These are phyloP conservation scores for Allomyces macrogynus DNA, from an alignment of 192 early-diverging fungal genomes.

Conservation along the genomic window DNA sequence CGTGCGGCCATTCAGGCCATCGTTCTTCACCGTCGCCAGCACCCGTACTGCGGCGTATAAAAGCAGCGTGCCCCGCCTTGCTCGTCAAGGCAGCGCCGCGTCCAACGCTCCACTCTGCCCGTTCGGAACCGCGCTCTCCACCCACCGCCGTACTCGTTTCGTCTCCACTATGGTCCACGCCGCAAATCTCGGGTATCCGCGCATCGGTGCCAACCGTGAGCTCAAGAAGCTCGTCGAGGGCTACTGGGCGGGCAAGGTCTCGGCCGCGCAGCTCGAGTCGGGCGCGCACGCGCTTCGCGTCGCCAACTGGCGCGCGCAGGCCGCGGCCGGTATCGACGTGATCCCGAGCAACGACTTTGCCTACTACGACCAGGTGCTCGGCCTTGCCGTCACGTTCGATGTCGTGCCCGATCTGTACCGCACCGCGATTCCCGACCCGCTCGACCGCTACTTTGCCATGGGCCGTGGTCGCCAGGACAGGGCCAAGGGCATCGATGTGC, in stretches of 20 bases:
- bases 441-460: constrained; percentile 92
- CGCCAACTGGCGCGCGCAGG: constrained; percentile 57
- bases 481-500: constrained; percentile 60
- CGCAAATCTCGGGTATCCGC: constrained; percentile 62
- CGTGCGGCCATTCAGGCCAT: too few relatives aligned
- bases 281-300: constrained; percentile 47
- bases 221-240: constrained; percentile 87
- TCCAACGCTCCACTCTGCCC: too few relatives aligned
- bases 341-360: constrained; percentile 91
- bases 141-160: too few relatives aligned
- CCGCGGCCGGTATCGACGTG: constrained; percentile 49
- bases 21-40: too few relatives aligned
- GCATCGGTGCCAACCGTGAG: constrained; percentile 85
- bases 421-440: constrained; percentile 33
- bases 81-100: too few relatives aligned
- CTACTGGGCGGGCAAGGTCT: constrained; percentile 79
- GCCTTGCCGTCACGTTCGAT: constrained; percentile 36
- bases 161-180: constrained; percentile 11
- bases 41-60: too few relatives aligned
- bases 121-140: too few relatives aligned
- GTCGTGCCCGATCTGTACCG: constrained; percentile 49
- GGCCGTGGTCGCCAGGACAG: constrained; percentile 74
- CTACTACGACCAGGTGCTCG: constrained; percentile 83
- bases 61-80: too few relatives aligned
- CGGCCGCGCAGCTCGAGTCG: constrained; percentile 39